A percentile compares a stretch with the other conserved stretches of the same genome.
Conservation (phyloP, 2,329 filamentous ascomycete genomes). For the Pestalotiopsis sp. region DNA sequence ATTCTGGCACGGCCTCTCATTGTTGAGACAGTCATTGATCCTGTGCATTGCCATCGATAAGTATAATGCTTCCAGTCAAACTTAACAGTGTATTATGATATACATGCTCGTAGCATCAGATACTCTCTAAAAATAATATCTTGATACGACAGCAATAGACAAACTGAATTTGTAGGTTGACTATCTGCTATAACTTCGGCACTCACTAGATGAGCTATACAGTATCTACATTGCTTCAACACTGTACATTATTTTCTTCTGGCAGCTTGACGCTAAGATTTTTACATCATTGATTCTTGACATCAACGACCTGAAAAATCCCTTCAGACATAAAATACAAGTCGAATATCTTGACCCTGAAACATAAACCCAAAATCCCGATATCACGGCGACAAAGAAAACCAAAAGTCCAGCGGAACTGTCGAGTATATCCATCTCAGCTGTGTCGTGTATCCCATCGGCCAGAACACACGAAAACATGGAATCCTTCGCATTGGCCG, state of each 20-base stretch:
- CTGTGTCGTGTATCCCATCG: neutral
- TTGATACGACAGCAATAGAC: neutral
- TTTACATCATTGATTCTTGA: neutral
- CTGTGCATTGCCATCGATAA: neutral
- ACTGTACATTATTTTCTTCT: neutral
- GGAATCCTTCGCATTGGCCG: constrained; percentile 37
- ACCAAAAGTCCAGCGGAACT: neutral
- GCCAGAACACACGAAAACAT: constrained; percentile 20
- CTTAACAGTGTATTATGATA: neutral
- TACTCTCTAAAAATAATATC: neutral
- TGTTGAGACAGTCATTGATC: too few species aligned
- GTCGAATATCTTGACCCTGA: neutral
- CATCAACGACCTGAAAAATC: neutral
- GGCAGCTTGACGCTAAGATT: neutral
- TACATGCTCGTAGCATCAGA: too few species aligned
- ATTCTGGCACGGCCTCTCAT: too few species aligned
- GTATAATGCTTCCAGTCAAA: neutral
- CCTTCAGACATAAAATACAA: neutral
- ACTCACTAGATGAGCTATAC: neutral
- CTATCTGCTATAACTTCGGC: too few species aligned
- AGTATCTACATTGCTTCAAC: neutral
- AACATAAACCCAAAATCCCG: too few species aligned
- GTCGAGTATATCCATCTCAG: neutral
- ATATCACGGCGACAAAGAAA: too few species aligned
- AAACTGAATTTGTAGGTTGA: neutral